Conservation (phyloP, 2,329 filamentous ascomycete species). For the Paecilomyces fulvus region DNA sequence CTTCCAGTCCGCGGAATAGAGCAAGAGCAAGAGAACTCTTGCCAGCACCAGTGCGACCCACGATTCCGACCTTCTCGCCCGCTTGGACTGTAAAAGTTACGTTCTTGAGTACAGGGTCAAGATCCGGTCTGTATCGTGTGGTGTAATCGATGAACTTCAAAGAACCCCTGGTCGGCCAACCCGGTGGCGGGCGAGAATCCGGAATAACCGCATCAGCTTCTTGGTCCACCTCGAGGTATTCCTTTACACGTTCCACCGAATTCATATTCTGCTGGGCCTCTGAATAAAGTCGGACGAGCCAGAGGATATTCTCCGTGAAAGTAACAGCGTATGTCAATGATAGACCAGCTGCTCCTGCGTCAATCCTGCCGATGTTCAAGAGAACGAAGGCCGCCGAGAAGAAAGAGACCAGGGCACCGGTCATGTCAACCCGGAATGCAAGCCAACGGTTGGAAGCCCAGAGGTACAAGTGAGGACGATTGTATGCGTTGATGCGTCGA, state of each 20-base stretch:
- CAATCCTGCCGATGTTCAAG: slow-evolving; percentile 68
- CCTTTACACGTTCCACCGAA: slow-evolving; percentile 92
- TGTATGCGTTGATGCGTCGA: slow-evolving; percentile 76
- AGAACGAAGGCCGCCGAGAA: slow-evolving; percentile 90
- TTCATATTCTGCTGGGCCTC: slow-evolving; percentile 99
- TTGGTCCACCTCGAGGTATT: slow-evolving; percentile 93
- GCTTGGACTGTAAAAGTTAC: slow-evolving; percentile 80
- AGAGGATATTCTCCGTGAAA: slow-evolving; percentile 93
- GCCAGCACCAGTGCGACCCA: slow-evolving; percentile 88
- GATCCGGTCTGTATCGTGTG: slow-evolving; percentile 77
- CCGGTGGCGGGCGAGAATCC: slow-evolving; percentile 63
- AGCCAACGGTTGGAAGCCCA: slow-evolving; percentile 98
- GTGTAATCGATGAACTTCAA: slow-evolving; percentile 86
- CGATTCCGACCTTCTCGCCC: slow-evolving; percentile 89
- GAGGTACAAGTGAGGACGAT: slow-evolving; percentile 87
- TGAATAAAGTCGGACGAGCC: slow-evolving; percentile 89
- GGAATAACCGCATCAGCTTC: slow-evolving; percentile 73
- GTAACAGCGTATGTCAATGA: slow-evolving; percentile 93
- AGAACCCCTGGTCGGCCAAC: slow-evolving; percentile 78
- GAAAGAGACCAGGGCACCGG: slow-evolving; percentile 87
- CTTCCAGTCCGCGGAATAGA: slow-evolving; percentile 87
- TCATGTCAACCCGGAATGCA: slow-evolving; percentile 79
- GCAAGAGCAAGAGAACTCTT: slow-evolving; percentile 93
- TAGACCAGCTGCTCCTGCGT: slow-evolving; percentile 85
- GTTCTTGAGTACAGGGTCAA: slow-evolving; percentile 76